Evolutionary conservation across 148 eudicot species (phyloP), one percentile per base, ranked within the genome.

Genomic region (Rhododendron henanense): DNA sequence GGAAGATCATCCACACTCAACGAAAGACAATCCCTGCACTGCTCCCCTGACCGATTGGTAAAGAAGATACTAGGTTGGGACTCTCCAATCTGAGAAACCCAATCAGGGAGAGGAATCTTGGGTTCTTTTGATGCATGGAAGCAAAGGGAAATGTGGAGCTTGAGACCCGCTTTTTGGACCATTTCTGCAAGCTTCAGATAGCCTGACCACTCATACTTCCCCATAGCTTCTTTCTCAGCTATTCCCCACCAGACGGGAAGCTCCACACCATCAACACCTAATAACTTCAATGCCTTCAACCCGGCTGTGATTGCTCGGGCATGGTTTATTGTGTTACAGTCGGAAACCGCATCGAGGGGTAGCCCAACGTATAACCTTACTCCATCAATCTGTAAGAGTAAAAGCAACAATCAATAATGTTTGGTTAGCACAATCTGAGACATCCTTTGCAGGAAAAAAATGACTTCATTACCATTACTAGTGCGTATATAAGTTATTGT

Each of bases 211-310:
- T 94, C 85, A 41, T 96, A 96, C 28, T 91, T 85, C 15, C 98
- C 98, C 91, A 88, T 91, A 44, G 91, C 86, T 59, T 95, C 91
- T 50, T 88, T 93, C 91, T 96, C 99, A 10, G 89, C 97, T 48
- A 92, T 50, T 15, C 99, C 97, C 99, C 99, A 96, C 97, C 97
- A 96, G 14, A 96, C 80, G 0, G 99, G 97, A 61, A 96, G 96
- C 90, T 96, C 99, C 8, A 96, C 97, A n/a, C 99, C 98, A 28
- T 92, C 93, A 39, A 95, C 93, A 0, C 99, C 99, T 88, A 96
- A 85, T 57, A 96, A 88, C 83, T 95, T 93, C 87, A 96, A 83
- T n/a, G 98, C 98, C 85, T 88, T 91, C 39, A 96, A 83, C 19
- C 99, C 99, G 19, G 92, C 93, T 65, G 91, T 81, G 57, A 96